Evolutionary conservation across 139 green algal species (phyloP).

Genomic region (Diplosphaera chodatii): DNA sequence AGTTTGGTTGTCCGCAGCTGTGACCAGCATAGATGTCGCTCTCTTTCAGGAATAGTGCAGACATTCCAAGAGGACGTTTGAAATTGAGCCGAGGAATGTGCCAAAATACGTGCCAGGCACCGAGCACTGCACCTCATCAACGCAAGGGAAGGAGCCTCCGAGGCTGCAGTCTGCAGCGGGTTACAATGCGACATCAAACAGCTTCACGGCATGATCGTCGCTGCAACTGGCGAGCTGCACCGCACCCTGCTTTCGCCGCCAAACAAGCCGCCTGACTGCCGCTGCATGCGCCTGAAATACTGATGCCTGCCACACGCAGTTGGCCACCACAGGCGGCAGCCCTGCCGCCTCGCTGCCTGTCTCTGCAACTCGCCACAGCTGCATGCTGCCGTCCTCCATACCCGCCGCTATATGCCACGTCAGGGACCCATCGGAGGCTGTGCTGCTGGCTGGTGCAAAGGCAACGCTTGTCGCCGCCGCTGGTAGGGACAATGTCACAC

Average conservation of each 20-base stretch:
- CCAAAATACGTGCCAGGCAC: too few relatives aligned
- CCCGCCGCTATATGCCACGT: constrained; percentile 54
- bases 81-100: too few relatives aligned
- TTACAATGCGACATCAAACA: constrained; percentile 39
- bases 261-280: constrained; percentile 51
- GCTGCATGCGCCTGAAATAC: constrained; percentile 33
- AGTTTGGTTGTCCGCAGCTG: too few relatives aligned
- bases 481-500: constrained; percentile 1
- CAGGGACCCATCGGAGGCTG: not conserved
- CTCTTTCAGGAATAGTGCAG: too few relatives aligned
- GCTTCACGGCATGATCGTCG: constrained; percentile 54
- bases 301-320: constrained; percentile 31
- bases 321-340: not conserved
- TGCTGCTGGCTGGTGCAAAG: constrained; percentile 30
- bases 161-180: too few relatives aligned
- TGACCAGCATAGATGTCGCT: too few relatives aligned
- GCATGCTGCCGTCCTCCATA: constrained; percentile 55
- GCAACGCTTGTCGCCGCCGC: constrained; percentile 49
- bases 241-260: constrained; percentile 19
- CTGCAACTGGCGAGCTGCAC: constrained; percentile 26
- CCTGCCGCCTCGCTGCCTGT: not conserved
- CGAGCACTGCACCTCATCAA: too few relatives aligned
- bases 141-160: too few relatives aligned
- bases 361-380: constrained; percentile 31
- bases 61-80: too few relatives aligned